A percentile compares a stretch with the other conserved stretches of the same genome.
These are phyloP conservation scores for Pseudogymnoascus sp. DNA, from an alignment of 2,329 filamentous ascomycete species.

Conservation along the genomic window DNA sequence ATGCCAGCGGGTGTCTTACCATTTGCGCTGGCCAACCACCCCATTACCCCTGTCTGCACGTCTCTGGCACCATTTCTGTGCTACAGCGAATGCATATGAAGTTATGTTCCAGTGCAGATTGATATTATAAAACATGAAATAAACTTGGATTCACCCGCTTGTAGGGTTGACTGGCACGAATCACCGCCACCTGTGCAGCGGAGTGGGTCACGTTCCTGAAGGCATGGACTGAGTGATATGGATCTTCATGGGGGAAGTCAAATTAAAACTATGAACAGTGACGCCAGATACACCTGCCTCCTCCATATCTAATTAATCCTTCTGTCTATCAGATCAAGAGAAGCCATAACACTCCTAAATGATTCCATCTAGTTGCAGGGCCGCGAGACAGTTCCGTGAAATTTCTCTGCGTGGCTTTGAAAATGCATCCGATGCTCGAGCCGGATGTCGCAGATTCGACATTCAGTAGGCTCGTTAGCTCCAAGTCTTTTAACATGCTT, in stretches of 20 bases:
- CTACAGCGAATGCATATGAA: not conserved
- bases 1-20: too few species aligned
- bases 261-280: not conserved
- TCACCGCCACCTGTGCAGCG: not conserved
- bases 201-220: not conserved
- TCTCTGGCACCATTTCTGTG: not conserved
- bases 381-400: conserved; percentile 8
- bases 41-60: too few species aligned
- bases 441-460: not conserved
- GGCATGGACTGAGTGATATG: not conserved
- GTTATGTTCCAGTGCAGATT: not conserved
- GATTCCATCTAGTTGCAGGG: not conserved
- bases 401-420: not conserved
- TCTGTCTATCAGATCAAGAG: not conserved
- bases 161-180: not conserved
- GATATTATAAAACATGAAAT: not conserved
- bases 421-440: not conserved
- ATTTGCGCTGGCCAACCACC: too few species aligned
- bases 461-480: not conserved
- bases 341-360: not conserved
- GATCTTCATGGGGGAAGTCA: not conserved
- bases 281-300: not conserved
- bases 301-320: not conserved
- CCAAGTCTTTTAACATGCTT: conserved; percentile 3
- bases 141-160: not conserved